Evolutionary conservation across 352 stramenopile species (phyloP), one percentile per base, ranked within the genome.

Genomic region (Globisporangium middletonii): DNA sequence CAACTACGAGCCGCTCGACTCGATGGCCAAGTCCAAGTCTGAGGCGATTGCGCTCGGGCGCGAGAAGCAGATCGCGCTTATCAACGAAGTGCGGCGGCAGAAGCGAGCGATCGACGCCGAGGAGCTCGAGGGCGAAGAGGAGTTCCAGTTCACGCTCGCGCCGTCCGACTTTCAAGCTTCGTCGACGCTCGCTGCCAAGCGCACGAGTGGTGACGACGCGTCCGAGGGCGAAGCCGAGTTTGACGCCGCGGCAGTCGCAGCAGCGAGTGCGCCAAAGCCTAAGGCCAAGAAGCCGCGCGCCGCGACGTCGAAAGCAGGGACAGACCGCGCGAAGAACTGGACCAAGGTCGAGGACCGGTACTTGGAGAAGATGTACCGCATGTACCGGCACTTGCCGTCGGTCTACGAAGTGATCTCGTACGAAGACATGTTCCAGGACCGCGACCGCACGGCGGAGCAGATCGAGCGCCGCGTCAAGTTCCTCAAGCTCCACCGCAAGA

Each of bases 381-480:
- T 88, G 55, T 93, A 85, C 58, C 75, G 79, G 13, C 85, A 95
- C 55, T 64, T 95, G 33, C 83, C 83, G 19, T 92, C 79, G 0
- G 85, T 91, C 23, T 93, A 90, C 57, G 85, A 95, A 53, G 83
- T 93, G 27, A 87, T 95, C 62, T 92, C 83, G 57, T 93, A 92
- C 55, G 85, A 95, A 71, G 85, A 95, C 49, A 92, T 95, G 83
- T 93, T 95, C 49, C 85, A 95, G 62, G 85, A 95, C 42, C 79
- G 82, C 33, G 81, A 95, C 28, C 79, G 85, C 50, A 93, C 85
- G 0, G 60, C 83, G 6, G 79, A 92, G 53, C 85, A 95, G 62
- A 95, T 95, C 33, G 78, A 93, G 56, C 83, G 82, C 8, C 85
- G 85, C 50, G 81, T 92, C 8, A 92, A 92, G 52, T 85, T 80